A percentile compares a stretch with the other conserved stretches of the same genome.
These are phyloP conservation scores for Byssoonygena ceratinophila DNA, from an alignment of 2,329 filamentous ascomycete genomes.

Conservation along the genomic window DNA sequence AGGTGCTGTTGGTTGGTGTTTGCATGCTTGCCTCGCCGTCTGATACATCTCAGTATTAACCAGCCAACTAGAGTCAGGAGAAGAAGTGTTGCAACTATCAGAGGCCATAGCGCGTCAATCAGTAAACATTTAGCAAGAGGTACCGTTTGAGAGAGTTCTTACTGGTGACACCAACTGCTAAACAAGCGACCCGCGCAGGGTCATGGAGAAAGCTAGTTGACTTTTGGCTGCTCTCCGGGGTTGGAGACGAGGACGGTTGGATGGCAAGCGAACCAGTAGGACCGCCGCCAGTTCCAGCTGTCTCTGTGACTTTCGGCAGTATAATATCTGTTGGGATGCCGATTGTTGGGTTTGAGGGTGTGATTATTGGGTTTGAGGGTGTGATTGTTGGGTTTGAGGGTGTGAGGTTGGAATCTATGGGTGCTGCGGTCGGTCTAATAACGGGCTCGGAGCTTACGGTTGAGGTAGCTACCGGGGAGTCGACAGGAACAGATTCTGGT, in stretches of 20 bases:
- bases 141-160: background rate
- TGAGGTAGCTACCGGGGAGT: background rate
- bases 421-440: background rate
- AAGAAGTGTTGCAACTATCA: conserved; percentile 5
- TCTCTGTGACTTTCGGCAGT: background rate
- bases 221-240: background rate
- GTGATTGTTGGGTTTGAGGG: background rate
- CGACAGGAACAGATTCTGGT: background rate
- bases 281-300: background rate
- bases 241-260: background rate
- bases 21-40: background rate
- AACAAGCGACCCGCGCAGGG: conserved; percentile 2
- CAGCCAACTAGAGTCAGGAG: conserved; percentile 6
- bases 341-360: no score
- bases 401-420: background rate
- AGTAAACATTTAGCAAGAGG: background rate
- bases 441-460: background rate
- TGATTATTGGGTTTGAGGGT: no score
- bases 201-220: conserved; percentile 3
- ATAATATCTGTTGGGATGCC: background rate
- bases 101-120: background rate
- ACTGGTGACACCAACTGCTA: conserved; percentile 9
- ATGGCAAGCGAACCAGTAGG: background rate
- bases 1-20: background rate
- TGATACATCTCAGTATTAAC: conserved; percentile 4